Conservation (phyloP, 176 grass and related monocot species). For the Canna indica region DNA sequence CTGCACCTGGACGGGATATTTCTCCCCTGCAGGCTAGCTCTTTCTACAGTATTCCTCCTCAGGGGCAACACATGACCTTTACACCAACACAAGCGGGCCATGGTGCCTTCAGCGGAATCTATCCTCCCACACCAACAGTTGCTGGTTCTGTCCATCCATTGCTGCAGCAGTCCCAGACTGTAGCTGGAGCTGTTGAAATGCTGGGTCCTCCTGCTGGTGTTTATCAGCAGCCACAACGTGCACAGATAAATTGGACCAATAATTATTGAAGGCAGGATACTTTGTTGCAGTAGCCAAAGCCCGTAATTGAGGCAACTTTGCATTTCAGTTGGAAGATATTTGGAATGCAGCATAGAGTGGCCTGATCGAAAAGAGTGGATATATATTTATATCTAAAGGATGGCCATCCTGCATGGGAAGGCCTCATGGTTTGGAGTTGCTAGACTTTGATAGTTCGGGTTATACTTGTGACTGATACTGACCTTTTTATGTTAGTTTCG, state of each 20-base stretch:
- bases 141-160: constrained; percentile 24
- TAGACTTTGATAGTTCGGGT: constrained; percentile 30
- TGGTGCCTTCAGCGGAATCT: constrained; percentile 55
- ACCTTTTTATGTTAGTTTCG: constrained; percentile 44
- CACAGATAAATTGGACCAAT: constrained; percentile 60
- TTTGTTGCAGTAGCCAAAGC: constrained; percentile 5
- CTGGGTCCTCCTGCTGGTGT: constrained; percentile 30
- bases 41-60: constrained; percentile 52
- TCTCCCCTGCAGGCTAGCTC: constrained; percentile 42
- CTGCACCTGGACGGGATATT: constrained; percentile 54
- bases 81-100: constrained; percentile 49
- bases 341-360: constrained; percentile 22
- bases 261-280: constrained; percentile 49
- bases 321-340: constrained; percentile 22
- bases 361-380: constrained; percentile 33
- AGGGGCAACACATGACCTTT: constrained; percentile 66
- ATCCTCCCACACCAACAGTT: constrained; percentile 50
- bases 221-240: constrained; percentile 57
- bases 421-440: constrained; percentile 28
- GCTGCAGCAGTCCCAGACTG: constrained; percentile 22
- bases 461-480: constrained; percentile 36
- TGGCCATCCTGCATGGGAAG: constrained; percentile 36
- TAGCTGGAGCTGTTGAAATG: constrained; percentile 64
- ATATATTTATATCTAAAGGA: constrained; percentile 58
- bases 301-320: constrained; percentile 9